phyloP scores from a whole-genome alignment of 768 basidiomycete genomes.

The Trametes sanguinea region DNA sequence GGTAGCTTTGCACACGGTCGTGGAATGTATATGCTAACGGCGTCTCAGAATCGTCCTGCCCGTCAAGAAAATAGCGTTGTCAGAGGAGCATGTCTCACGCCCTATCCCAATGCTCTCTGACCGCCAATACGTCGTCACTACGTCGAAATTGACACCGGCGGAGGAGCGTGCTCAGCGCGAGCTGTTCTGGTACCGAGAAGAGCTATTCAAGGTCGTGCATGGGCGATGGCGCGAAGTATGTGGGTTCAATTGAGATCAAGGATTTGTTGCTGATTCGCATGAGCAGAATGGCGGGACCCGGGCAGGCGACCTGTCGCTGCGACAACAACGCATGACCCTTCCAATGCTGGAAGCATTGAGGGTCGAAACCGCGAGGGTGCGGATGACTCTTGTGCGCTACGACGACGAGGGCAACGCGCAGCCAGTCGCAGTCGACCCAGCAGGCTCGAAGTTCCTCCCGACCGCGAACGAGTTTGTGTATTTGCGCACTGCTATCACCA shows the following conservation, averaged over 20 bases:
- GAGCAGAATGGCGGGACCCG: constrained; percentile 76
- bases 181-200: constrained; percentile 96
- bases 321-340: constrained; percentile 74
- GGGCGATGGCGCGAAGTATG: constrained; percentile 88
- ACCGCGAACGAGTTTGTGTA: constrained; percentile 64
- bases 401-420: constrained; percentile 25
- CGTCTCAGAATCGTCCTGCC: constrained; percentile 63
- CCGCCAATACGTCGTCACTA: constrained; percentile 88
- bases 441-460: constrained; percentile 50
- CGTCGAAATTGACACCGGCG: constrained; percentile 57
- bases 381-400: constrained; percentile 50
- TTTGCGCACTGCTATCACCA: constrained; percentile 57
- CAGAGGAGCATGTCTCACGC: constrained; percentile 54
- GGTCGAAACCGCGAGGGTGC: constrained; percentile 62
- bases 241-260: background rate
- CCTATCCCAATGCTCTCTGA: constrained; percentile 86
- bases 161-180: constrained; percentile 72
- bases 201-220: constrained; percentile 66
- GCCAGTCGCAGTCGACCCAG: constrained; percentile 27
- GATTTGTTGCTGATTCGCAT: background rate
- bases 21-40: background rate
- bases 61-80: constrained; percentile 66
- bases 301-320: constrained; percentile 72
- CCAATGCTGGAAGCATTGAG: constrained; percentile 80
- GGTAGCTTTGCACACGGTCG: constrained; percentile 21